Base-by-base conservation (phyloP, 1,284 basidiomycete genomes). In the Leccinum fuscescens region DNA sequence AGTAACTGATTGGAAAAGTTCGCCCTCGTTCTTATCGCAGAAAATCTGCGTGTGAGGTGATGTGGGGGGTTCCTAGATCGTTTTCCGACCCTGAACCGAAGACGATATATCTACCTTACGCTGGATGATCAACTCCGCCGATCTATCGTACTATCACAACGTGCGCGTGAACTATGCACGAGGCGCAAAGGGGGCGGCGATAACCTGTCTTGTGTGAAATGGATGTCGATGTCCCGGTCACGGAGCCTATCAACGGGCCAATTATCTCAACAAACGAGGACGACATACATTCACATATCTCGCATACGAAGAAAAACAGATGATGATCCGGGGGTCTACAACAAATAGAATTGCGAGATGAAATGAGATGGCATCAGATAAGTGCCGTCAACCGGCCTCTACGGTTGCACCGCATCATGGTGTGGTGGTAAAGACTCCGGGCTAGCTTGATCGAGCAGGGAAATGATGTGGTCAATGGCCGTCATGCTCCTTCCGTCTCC, bases 371-470 rank as follows among this genome's bases (percentile, higher is more conserved):
- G 35, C 3, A 15, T 37, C 9, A 44, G 17, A 44, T 44, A 11
- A 20, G 20, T 46, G 44, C 44, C 31, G 27, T 65, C 58, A 67
- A 22, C 62, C 50, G 15, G 46, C 55, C 59, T 63, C 54, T n/a
- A 55, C 54, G 42, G 54, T 11, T 22, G 60, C 2, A 54, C 55
- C 35, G 49, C 9, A 27, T 54, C 54, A 15, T 17, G n/a, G 11
- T 51, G 55, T 1, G 44, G 37, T 11, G 49, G 50, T 29, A 24
- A 55, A 5, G 57, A 56, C 24, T 67, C 57, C 0, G 70, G 62
- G 29, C 61, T 72, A 4, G 62, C 58, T 53, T 72, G 72, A 61
- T 74, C 70, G 48, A 71, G 65, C 27, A 74, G 37, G n/a, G 68
- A 69, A 7, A 71, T 62, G 44, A 74, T 62, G 58, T 69, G 67